Evolutionary conservation across 228 moss, liverwort and hornwort species (phyloP).

Genomic region (Sphagnum magellanicum): DNA sequence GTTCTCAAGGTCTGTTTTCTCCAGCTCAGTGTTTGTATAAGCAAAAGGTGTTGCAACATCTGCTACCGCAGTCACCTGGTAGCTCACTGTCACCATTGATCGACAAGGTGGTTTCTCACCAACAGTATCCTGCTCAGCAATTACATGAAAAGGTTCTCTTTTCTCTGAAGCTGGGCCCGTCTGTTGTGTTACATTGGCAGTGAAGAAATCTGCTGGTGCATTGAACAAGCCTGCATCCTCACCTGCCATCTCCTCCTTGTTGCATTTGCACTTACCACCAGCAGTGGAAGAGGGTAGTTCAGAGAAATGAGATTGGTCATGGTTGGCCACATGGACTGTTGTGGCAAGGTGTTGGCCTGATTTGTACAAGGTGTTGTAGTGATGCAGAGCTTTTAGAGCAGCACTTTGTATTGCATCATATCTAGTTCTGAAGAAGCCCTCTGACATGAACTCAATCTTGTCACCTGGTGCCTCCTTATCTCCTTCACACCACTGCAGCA

Average conservation of each 20-base stretch:
- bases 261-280: background rate
- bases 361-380: conserved; percentile 50
- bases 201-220: background rate
- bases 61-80: conserved; percentile 40
- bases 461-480: conserved; percentile 16
- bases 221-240: conserved; percentile 4
- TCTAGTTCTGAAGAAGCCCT: conserved; percentile 68
- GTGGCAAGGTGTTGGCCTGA: conserved; percentile 25
- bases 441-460: conserved; percentile 42
- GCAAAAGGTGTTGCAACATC: conserved; percentile 7
- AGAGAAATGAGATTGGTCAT: conserved; percentile 4
- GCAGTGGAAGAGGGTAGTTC: background rate
- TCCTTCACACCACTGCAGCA: conserved; percentile 13
- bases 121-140: conserved; percentile 24
- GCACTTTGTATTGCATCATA: conserved; percentile 86
- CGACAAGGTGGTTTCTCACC: conserved; percentile 60
- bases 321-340: conserved; percentile 21
- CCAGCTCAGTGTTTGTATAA: conserved; percentile 5
- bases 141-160: conserved; percentile 10
- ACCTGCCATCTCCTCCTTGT: background rate
- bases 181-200: background rate
- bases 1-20: conserved; percentile 7
- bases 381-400: conserved; percentile 59
- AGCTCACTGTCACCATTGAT: conserved; percentile 59
- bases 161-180: background rate